phyloP scores from a whole-genome alignment of 164 flowering plant genomes.

The Akebia trifoliata region DNA sequence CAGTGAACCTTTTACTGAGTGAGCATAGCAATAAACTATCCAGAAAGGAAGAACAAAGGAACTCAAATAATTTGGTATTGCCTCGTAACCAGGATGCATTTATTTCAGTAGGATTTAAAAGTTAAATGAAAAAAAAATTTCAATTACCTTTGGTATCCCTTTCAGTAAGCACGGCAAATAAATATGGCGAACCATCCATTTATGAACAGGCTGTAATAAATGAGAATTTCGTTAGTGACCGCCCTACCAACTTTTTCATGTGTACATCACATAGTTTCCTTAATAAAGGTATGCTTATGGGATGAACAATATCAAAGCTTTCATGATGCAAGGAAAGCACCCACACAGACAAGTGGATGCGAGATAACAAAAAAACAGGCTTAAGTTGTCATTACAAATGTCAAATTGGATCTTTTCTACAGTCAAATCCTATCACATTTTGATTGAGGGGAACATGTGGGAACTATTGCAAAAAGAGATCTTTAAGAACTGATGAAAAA shows the following conservation, averaged over 20 bases:
- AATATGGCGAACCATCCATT: slow-evolving; percentile 96
- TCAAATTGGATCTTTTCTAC: too few relatives aligned
- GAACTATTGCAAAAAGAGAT: too few relatives aligned
- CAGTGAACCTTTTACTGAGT: background rate
- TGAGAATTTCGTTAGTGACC: slow-evolving; percentile 11
- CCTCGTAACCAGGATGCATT: background rate
- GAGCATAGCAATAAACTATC: too few relatives aligned
- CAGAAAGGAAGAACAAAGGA: too few relatives aligned
- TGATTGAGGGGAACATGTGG: too few relatives aligned
- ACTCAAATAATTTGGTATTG: too few relatives aligned
- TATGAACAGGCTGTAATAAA: slow-evolving; percentile 90
- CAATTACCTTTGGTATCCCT: slow-evolving; percentile 73
- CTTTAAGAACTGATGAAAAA: too few relatives aligned
- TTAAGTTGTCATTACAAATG: too few relatives aligned
- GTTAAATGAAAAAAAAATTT: background rate
- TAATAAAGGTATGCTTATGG: background rate
- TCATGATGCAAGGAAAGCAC: background rate
- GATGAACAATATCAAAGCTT: background rate
- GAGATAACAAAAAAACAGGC: too few relatives aligned
- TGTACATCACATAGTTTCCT: background rate
- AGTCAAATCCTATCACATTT: too few relatives aligned
- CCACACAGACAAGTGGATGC: background rate
- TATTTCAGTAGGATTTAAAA: background rate
- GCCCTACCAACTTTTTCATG: background rate
- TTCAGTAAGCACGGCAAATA: slow-evolving; percentile 82